Conservation (phyloP, 2,329 filamentous ascomycete species). For the Monilinia polystroma region DNA sequence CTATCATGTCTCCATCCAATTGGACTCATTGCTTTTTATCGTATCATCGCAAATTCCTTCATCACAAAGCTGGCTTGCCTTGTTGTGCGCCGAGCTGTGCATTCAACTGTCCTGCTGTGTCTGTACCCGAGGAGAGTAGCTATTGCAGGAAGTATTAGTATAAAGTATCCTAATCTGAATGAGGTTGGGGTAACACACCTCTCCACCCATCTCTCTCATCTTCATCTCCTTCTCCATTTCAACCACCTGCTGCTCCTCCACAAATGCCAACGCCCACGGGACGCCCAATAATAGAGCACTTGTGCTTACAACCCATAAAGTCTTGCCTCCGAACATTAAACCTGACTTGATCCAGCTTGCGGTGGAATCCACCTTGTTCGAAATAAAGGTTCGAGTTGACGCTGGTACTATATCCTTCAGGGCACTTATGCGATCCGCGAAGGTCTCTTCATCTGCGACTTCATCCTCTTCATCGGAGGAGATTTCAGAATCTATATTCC, state of each 20-base stretch:
- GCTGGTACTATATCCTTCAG: constrained; percentile 76
- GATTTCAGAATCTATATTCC: constrained; percentile 69
- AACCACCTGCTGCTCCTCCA: constrained; percentile 93
- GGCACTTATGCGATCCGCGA: constrained; percentile 69
- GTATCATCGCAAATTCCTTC: constrained; percentile 22
- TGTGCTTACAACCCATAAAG: constrained; percentile 87
- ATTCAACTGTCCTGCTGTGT: constrained; percentile 32
- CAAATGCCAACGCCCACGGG: constrained; percentile 87
- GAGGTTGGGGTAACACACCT: constrained; percentile 49
- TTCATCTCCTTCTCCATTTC: constrained; percentile 98
- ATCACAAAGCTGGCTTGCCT: constrained; percentile 39
- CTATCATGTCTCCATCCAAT: constrained; percentile 27
- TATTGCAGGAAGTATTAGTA: constrained; percentile 27
- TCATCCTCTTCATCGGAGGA: constrained; percentile 76
- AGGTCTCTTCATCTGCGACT: constrained; percentile 52
- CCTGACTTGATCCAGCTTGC: constrained; percentile 58
- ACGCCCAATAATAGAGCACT: constrained; percentile 87
- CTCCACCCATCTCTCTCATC: constrained; percentile 88
- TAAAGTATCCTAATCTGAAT: background rate
- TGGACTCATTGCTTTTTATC: constrained; percentile 23
- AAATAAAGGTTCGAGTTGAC: constrained; percentile 66
- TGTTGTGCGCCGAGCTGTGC: constrained; percentile 36
- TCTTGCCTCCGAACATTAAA: constrained; percentile 74
- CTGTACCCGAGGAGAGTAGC: constrained; percentile 33
- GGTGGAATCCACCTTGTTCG: constrained; percentile 56